Percentiles rank a stretch among this genome's conserved stretches.
phyloP scores from a whole-genome alignment of 179 eudicot genomes.

The Spinacia oleracea region DNA sequence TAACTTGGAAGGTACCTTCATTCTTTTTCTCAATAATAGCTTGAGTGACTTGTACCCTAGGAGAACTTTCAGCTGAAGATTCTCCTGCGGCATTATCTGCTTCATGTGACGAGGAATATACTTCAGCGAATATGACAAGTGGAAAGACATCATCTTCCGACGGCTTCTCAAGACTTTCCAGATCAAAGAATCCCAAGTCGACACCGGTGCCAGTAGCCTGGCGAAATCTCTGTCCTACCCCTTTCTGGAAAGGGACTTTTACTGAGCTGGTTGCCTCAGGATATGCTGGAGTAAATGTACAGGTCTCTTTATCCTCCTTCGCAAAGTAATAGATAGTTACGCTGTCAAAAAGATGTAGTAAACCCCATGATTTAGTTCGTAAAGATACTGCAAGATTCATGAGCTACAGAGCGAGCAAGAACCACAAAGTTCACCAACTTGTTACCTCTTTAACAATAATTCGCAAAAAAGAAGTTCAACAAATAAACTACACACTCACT shows the following conservation, averaged over 20 bases:
- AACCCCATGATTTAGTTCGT: constrained; percentile 10
- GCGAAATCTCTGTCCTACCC: constrained; percentile 66
- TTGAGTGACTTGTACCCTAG: constrained; percentile 72
- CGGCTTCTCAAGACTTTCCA: constrained; percentile 67
- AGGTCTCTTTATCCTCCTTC: constrained; percentile 68
- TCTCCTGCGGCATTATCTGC: constrained; percentile 35
- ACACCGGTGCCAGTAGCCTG: constrained; percentile 88
- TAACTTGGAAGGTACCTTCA: constrained; percentile 52
- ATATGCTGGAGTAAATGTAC: constrained; percentile 51
- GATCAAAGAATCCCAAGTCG: constrained; percentile 71
- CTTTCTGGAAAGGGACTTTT: constrained; percentile 73
- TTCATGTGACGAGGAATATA: constrained; percentile 35
- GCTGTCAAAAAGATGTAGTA: constrained; percentile 38
- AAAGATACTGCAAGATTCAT: not conserved
- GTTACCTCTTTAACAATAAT: not conserved
- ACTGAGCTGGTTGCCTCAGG: constrained; percentile 57
- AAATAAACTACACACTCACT: not conserved
- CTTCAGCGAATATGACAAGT: constrained; percentile 81
- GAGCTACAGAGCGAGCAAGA: constrained; percentile 4
- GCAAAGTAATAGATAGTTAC: constrained; percentile 79
- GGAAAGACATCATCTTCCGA: constrained; percentile 71
- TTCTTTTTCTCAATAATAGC: constrained; percentile 65
- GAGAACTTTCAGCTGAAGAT: constrained; percentile 36
- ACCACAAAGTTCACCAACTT: not conserved
- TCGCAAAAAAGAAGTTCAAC: not conserved